Percentiles rank a stretch among this genome's conserved stretches.
phyloP scores from a whole-genome alignment of 169 alveolate genomes.

The Plasmodium inui region DNA sequence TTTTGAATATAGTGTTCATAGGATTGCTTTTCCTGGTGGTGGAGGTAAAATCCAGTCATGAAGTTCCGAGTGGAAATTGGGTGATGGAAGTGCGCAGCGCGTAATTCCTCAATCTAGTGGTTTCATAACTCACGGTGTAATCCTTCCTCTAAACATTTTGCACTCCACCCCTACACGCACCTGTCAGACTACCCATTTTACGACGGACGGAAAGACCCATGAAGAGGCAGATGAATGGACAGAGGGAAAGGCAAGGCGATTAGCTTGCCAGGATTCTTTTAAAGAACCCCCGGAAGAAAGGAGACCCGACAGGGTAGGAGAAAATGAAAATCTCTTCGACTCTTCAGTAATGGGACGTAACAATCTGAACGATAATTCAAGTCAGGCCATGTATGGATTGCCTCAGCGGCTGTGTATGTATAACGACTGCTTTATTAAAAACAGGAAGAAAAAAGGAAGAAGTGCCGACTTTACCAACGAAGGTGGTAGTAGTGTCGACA shows the following conservation, averaged over 20 bases:
- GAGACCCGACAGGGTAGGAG: background rate
- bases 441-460: background rate
- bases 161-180: background rate
- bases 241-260: background rate
- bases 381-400: background rate
- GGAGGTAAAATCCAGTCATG: background rate
- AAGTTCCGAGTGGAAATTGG: background rate
- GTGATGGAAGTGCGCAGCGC: background rate
- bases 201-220: background rate
- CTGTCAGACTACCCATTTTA: background rate
- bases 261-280: background rate
- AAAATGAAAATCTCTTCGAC: background rate
- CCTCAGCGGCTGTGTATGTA: background rate
- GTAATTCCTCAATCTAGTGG: background rate
- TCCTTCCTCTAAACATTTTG: background rate
- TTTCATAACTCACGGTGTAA: background rate
- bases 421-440: background rate
- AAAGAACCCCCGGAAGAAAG: background rate
- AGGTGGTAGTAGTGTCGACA: background rate
- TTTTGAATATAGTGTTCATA: background rate
- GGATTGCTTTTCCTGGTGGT: background rate
- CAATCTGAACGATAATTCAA: background rate
- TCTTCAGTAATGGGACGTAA: background rate
- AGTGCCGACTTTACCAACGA: background rate
- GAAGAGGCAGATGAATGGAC: background rate